These are phyloP conservation scores for Spiraea crenata DNA, from an alignment of 331 rosid species.

Conservation along the genomic window DNA sequence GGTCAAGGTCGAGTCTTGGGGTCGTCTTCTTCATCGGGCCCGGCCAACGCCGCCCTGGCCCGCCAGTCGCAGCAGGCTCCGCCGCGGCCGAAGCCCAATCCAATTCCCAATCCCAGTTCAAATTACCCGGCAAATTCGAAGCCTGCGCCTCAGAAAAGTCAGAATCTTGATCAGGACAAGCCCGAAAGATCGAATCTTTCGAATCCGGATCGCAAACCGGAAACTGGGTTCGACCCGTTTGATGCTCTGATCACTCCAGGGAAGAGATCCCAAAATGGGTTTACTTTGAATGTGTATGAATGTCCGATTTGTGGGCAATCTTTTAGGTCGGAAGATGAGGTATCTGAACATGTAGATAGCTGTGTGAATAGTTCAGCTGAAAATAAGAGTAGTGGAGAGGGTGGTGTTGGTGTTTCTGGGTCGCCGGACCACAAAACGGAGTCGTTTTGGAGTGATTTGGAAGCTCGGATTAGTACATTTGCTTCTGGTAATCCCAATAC, in stretches of 20 bases:
- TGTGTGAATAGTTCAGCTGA: constrained; percentile 42
- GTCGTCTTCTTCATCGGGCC: constrained; percentile 56
- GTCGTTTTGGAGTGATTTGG: constrained; percentile 42
- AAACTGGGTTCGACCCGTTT: constrained; percentile 69
- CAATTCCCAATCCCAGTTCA: constrained; percentile 20
- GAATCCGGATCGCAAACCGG: constrained; percentile 33
- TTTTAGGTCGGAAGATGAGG: constrained; percentile 74
- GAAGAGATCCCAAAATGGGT: constrained; percentile 67
- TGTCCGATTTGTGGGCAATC: constrained; percentile 75
- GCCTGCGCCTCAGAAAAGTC: constrained; percentile 39
- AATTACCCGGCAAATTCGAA: constrained; percentile 28
- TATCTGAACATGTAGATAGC: constrained; percentile 65
- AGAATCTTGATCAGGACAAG: constrained; percentile 16
- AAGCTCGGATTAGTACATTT: constrained; percentile 52
- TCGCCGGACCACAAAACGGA: constrained; percentile 21
- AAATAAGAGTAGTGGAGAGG: background rate
- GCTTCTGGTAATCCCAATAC: constrained; percentile 61
- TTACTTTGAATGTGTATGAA: constrained; percentile 51
- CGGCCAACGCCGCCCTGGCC: constrained; percentile 35
- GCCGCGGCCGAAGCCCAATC: constrained; percentile 20
- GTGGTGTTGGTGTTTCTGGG: constrained; percentile 22
- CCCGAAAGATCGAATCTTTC: constrained; percentile 22
- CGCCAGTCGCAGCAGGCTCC: constrained; percentile 26
- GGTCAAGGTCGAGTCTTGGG: constrained; percentile 96
- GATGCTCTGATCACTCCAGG: constrained; percentile 74